These are phyloP conservation scores for Colletotrichum coccodes DNA, from an alignment of 2,329 filamentous ascomycete genomes.

Conservation along the genomic window DNA sequence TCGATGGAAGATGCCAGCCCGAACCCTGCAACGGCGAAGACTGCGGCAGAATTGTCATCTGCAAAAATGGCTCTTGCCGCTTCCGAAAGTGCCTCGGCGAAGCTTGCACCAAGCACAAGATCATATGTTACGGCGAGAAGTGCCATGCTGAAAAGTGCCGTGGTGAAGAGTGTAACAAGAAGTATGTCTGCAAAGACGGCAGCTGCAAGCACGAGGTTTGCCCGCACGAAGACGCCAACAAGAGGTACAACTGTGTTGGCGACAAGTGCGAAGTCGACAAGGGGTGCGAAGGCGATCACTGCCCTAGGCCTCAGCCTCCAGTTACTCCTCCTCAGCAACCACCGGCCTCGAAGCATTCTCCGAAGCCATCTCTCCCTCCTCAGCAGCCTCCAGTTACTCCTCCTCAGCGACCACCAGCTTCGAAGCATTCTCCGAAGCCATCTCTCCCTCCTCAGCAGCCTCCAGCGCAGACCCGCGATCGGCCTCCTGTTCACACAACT, in stretches of 20 bases:
- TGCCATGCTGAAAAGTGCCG: slow-evolving; percentile 44
- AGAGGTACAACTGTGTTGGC: slow-evolving; percentile 47
- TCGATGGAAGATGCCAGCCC: slow-evolving; percentile 23
- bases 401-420: no score
- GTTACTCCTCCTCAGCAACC: no score
- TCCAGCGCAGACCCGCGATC: no score
- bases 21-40: slow-evolving; percentile 24
- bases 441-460: no score
- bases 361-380: no score
- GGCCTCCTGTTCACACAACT: no score
- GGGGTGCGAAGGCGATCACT: slow-evolving; percentile 43
- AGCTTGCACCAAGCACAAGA: slow-evolving; percentile 26
- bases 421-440: no score
- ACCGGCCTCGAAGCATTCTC: no score
- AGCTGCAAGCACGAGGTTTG: slow-evolving; percentile 39
- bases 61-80: slow-evolving; percentile 8
- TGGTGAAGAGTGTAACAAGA: slow-evolving; percentile 39
- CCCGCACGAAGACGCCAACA: slow-evolving; percentile 36
- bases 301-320: slow-evolving; percentile 40
- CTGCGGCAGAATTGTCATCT: slow-evolving; percentile 26
- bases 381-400: no score
- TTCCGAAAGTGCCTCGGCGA: slow-evolving; percentile 15
- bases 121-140: slow-evolving; percentile 31
- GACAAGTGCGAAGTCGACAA: slow-evolving; percentile 42
- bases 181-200: slow-evolving; percentile 37